Evolutionary conservation across 495 filamentous ascomycete genomes (phyloP).

Genomic region (Corynascus novoguineensis): DNA sequence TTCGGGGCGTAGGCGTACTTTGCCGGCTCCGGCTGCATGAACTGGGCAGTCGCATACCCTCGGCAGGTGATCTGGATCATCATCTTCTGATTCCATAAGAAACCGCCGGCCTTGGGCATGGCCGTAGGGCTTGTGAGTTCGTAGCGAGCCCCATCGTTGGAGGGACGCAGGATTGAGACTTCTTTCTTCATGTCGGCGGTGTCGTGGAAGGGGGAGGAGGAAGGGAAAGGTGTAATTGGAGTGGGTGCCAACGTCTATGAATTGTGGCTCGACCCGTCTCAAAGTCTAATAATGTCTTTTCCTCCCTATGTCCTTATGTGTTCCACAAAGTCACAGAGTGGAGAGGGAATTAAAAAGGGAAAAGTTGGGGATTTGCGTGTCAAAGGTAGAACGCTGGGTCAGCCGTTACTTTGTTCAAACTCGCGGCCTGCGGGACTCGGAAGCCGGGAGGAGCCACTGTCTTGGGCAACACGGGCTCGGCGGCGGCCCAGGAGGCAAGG

Average conservation of each 20-base stretch:
- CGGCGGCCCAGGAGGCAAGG: conserved; percentile 13
- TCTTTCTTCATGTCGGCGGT: conserved; percentile 27
- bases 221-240: neutral
- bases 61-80: conserved; percentile 56
- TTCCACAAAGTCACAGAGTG: neutral
- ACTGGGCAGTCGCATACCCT: conserved; percentile 52
- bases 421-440: conserved; percentile 10
- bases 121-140: conserved; percentile 51
- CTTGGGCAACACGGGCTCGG: conserved; percentile 15
- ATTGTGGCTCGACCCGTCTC: neutral
- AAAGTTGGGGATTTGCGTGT: neutral
- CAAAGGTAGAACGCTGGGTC: neutral
- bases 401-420: conserved; percentile 2
- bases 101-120: conserved; percentile 51
- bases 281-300: no score
- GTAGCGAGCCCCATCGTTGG: conserved; percentile 49
- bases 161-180: conserved; percentile 37
- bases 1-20: conserved; percentile 54
- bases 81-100: conserved; percentile 58
- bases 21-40: conserved; percentile 56
- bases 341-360: neutral
- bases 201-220: neutral
- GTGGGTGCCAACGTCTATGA: neutral
- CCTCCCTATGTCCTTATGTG: neutral
- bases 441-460: conserved; percentile 16